These are phyloP conservation scores for Carex myosuroides DNA, from an alignment of 176 grass and related monocot species.

Conservation along the genomic window DNA sequence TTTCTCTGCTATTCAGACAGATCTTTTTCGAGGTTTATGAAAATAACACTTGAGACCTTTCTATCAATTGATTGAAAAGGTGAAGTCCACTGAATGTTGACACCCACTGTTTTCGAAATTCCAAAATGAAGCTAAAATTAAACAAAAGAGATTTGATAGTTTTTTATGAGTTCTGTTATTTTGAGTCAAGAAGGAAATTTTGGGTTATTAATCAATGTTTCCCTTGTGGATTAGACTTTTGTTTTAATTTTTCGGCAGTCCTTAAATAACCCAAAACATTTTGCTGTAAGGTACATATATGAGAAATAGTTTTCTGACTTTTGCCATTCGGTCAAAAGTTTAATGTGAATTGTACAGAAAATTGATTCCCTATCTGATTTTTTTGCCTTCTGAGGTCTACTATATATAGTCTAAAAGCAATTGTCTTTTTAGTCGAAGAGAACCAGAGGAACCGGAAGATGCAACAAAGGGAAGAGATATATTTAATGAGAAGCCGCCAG, in stretches of 20 bases:
- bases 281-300: background rate
- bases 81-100: background rate
- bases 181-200: background rate
- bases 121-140: background rate
- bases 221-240: background rate
- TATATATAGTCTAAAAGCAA: constrained; percentile 1
- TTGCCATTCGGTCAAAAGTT: background rate
- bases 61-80: background rate
- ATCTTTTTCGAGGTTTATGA: background rate
- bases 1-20: background rate
- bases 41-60: background rate
- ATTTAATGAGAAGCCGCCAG: constrained; percentile 93
- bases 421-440: constrained; percentile 56
- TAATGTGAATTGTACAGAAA: background rate
- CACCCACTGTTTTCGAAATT: background rate
- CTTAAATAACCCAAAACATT: background rate
- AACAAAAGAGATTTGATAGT: background rate
- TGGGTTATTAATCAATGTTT: background rate
- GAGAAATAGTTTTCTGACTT: background rate
- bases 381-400: constrained; percentile 9
- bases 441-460: constrained; percentile 96
- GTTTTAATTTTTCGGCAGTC: background rate
- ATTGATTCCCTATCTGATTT: constrained; percentile 1
- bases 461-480: constrained; percentile 98
- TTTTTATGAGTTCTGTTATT: background rate